Conservation (phyloP, 768 basidiomycete genomes). For the Agaricus subrufescens region DNA sequence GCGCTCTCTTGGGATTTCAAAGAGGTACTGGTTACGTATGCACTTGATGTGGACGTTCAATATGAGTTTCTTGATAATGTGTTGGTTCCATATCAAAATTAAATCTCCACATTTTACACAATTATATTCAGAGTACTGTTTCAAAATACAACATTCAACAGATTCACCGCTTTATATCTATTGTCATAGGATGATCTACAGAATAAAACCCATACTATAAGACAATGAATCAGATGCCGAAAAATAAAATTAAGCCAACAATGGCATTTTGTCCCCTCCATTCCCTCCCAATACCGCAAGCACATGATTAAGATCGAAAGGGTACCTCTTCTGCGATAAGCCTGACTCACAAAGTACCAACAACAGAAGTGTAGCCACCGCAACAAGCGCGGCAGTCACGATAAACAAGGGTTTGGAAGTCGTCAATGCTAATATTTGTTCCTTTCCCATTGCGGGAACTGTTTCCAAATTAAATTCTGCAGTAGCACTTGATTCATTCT, state of each 20-base stretch:
- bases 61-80: no score
- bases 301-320: constrained; percentile 5
- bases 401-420: constrained; percentile 5
- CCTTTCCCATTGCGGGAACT: neutral
- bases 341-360: constrained; percentile 1
- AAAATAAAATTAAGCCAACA: neutral
- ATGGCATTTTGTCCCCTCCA: neutral
- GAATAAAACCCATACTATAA: no score
- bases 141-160: no score
- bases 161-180: no score
- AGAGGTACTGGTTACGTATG: no score
- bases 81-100: no score
- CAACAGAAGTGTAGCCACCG: neutral
- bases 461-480: neutral
- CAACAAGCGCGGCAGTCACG: neutral
- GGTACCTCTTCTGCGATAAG: constrained; percentile 5
- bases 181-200: no score
- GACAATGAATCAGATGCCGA: no score
- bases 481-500: neutral
- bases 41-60: no score
- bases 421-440: constrained; percentile 3
- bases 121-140: no score
- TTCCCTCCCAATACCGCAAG: neutral
- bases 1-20: no score
- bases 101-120: no score